Evolutionary conservation across 805 yeast species (phyloP), one percentile per base, ranked within the genome.

Genomic region (Ogataea neopini): DNA sequence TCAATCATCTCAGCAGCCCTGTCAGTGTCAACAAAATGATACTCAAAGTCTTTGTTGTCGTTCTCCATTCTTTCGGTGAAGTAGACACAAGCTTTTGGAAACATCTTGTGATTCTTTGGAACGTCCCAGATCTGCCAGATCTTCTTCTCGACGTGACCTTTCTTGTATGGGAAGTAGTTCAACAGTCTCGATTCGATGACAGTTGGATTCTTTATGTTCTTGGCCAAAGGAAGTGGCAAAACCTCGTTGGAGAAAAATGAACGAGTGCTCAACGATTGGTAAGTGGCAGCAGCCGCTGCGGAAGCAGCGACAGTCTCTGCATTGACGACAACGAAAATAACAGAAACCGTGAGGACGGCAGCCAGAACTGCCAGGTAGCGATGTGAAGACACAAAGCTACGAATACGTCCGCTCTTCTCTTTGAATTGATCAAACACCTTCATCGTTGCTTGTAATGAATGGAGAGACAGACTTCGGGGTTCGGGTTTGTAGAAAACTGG

Each of bases 91-190:
- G 22, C 32, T 8, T 45, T 17, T 2, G 58, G 57, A 38, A 53
- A 42, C 18, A 28, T 17, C 7, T 44, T 47, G 38, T 48, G 33
- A 9, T 30, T 29, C 4, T 37, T 19, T 8, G 19, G 20, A 6
- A 39, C 45, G 29, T 56, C 55, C 47, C 51, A 47, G 7, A 59
- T 18, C 33, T 56, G 60, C 49, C 55, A 51, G n/a, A 59, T 44
- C 34, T 48, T 46, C 28, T 49, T 46, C 44, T 59, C 61, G 19
- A 54, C 40, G 3, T 37, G 43, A 8, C 46, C 49, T 9, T 42
- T 45, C 8, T 48, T 47, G 39, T 41, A 55, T 22, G 52, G 54
- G 48, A 49, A 57, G 28, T 39, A 51, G 29, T 44, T 37, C 22
- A 45, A 37, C 19, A 59, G 25, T 23, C 61, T 40, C 9, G 40